These are phyloP conservation scores for Nymphaea colorata DNA, from an alignment of 164 flowering plant species.

Conservation along the genomic window DNA sequence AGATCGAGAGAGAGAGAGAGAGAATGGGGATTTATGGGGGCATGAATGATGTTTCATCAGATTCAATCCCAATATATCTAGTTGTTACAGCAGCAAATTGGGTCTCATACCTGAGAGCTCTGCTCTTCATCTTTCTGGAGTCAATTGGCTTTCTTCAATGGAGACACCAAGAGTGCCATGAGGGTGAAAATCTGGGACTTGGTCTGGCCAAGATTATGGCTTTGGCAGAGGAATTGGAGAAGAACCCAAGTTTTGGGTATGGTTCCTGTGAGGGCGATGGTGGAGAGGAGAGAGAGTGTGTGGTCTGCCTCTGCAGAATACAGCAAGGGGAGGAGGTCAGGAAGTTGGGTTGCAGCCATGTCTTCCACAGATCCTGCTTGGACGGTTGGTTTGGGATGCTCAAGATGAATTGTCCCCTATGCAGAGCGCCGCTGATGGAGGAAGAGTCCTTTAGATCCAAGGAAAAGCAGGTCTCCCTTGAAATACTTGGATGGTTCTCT, in stretches of 20 bases:
- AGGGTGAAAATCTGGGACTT: slow-evolving; percentile 15
- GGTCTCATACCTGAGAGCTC: slow-evolving; percentile 27
- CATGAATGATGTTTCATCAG: slow-evolving; percentile 56
- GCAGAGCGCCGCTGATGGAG: slow-evolving; percentile 35
- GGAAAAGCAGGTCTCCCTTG: slow-evolving; percentile 19
- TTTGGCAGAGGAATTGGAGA: slow-evolving; percentile 39
- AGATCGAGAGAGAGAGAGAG: neutral
- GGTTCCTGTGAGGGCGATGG: slow-evolving; percentile 12
- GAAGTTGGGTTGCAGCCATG: slow-evolving; percentile 53
- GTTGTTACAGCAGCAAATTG: slow-evolving; percentile 35
- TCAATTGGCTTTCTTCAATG: slow-evolving; percentile 7
- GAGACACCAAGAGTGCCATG: neutral
- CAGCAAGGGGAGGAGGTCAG: slow-evolving; percentile 49
- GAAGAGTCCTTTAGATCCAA: slow-evolving; percentile 11
- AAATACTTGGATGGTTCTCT: slow-evolving; percentile 23
- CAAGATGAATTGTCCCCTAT: slow-evolving; percentile 65
- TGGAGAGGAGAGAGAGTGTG: slow-evolving; percentile 25
- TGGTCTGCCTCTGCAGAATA: slow-evolving; percentile 46
- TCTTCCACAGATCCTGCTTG: slow-evolving; percentile 59
- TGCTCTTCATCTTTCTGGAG: slow-evolving; percentile 14
- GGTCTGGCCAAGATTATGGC: slow-evolving; percentile 34
- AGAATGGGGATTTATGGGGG: slow-evolving; percentile 56
- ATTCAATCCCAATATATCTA: slow-evolving; percentile 47
- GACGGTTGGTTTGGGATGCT: slow-evolving; percentile 64
- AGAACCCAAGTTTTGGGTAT: slow-evolving; percentile 18